phyloP scores from a whole-genome alignment of 2,329 filamentous ascomycete species.

The Cytospora schulzeri region DNA sequence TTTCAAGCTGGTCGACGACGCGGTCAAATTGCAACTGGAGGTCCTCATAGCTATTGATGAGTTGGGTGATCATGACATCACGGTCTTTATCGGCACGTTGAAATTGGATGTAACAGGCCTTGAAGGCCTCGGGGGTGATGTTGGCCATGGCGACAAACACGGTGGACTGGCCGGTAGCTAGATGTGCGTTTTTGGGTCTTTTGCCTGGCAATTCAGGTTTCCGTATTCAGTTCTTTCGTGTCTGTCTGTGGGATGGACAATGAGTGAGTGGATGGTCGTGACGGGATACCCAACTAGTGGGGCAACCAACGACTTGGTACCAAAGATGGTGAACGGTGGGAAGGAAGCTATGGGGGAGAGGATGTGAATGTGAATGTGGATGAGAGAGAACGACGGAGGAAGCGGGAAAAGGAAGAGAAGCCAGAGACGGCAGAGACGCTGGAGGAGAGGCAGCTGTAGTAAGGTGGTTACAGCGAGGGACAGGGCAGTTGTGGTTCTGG shows the following conservation, averaged over 20 bases:
- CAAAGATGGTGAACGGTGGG: neutral
- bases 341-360: too few relatives aligned
- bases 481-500: too few relatives aligned
- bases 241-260: neutral
- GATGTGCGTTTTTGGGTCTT: neutral
- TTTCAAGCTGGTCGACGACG: slow-evolving; percentile 14
- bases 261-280: neutral
- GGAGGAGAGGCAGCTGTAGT: too few relatives aligned
- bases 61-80: slow-evolving; percentile 20
- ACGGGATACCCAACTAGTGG: neutral
- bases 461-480: too few relatives aligned
- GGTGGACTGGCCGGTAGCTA: neutral
- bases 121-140: slow-evolving; percentile 19
- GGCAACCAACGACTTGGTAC: neutral
- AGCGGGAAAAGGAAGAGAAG: too few relatives aligned
- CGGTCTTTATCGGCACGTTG: slow-evolving; percentile 22
- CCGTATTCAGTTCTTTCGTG: neutral
- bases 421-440: too few relatives aligned
- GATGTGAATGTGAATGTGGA: too few relatives aligned
- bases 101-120: slow-evolving; percentile 25
- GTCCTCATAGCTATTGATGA: slow-evolving; percentile 20
- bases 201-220: neutral
- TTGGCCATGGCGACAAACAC: slow-evolving; percentile 17
- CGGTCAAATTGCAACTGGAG: slow-evolving; percentile 9
- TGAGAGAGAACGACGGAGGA: neutral